Base-by-base conservation (phyloP, 441 rosid genomes). In the Cnidoscolus chayamansa region DNA sequence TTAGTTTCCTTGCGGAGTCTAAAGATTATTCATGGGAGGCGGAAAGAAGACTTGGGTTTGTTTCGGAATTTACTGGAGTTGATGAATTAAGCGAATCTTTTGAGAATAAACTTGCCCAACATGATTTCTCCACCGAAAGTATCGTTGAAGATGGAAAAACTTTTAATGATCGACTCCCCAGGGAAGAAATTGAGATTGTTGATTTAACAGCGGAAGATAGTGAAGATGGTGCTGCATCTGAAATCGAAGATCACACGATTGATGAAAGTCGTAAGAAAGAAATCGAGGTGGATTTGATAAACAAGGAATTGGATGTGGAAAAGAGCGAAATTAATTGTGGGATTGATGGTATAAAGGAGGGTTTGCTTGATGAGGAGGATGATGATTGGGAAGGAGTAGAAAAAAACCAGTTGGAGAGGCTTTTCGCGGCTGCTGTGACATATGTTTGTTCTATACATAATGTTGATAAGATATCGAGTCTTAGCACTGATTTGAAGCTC, bases 371-470 rank as follows among this genome's bases (percentile, higher is more conserved):
- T 35, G 80, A 74, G 7, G 62, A 58, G 30, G 86, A 77, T 67
- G 86, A 77, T 67, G 89, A 84, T 19, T 87, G 90, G 88, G 90
- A 87, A 68, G 85, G 85, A 45, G 67, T 87, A 30, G 88, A 87
- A 76, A 81, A 78, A 51, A 85, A 73, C 19, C 83, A 82, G 63
- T 59, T 81, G 72, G 84, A 82, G 70, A 80, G 72, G 81, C 63
- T 65, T 63, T 87, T 85, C 70, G 85, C 80, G 7, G 76, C 73
- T 16, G 87, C 85, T 3, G 78, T 80, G 51, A 67, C 64, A 1
- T 82, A 68, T 80, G 78, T 78, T 65, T 83, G 75, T 37, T 74
- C 77, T 19, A 55, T 17, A 56, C 50, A 59, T 61, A 83, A 71
- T 69, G 83, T 72, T 35, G 74, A 59, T 72, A 64, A 43, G 25